phyloP scores from a whole-genome alignment of 2,329 filamentous ascomycete species.

The Didymella exigua region DNA sequence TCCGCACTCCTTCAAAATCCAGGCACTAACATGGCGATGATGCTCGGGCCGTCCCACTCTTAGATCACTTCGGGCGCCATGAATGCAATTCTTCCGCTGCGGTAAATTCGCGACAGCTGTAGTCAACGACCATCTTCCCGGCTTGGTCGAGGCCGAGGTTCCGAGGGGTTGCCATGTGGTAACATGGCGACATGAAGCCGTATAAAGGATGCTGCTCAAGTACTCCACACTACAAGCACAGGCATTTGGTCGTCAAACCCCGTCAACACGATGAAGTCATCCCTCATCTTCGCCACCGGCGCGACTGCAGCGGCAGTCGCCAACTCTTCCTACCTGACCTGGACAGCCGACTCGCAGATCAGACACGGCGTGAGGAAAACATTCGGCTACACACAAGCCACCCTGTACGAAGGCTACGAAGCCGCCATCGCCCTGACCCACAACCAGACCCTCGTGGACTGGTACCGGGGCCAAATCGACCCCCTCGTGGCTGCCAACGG shows the following conservation, averaged over 20 bases:
- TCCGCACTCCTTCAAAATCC: neutral
- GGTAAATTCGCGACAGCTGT: neutral
- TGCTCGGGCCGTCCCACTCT: slow-evolving; percentile 5
- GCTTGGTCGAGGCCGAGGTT: neutral
- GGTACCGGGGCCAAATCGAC: slow-evolving; percentile 53
- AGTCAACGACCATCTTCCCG: neutral
- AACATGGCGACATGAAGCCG: neutral
- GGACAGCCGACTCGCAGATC: slow-evolving; percentile 8
- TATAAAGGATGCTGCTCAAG: neutral
- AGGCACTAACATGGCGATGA: neutral
- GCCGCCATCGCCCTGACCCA: slow-evolving; percentile 50
- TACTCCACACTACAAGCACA: neutral
- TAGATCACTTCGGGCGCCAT: neutral
- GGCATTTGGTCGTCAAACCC: neutral
- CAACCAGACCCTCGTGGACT: slow-evolving; percentile 51
- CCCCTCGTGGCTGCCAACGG: slow-evolving; percentile 50
- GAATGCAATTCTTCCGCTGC: slow-evolving; percentile 7
- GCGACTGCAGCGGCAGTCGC: slow-evolving; percentile 10
- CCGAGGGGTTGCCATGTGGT: neutral
- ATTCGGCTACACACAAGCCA: slow-evolving; percentile 12
- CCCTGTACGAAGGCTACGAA: slow-evolving; percentile 52
- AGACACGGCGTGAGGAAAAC: slow-evolving; percentile 3
- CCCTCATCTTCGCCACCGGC: neutral
- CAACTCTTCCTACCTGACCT: slow-evolving; percentile 2
- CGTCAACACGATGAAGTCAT: neutral